phyloP scores from a whole-genome alignment of 225 moss, liverwort and hornwort species.

The Physcomitrellopsis africana region DNA sequence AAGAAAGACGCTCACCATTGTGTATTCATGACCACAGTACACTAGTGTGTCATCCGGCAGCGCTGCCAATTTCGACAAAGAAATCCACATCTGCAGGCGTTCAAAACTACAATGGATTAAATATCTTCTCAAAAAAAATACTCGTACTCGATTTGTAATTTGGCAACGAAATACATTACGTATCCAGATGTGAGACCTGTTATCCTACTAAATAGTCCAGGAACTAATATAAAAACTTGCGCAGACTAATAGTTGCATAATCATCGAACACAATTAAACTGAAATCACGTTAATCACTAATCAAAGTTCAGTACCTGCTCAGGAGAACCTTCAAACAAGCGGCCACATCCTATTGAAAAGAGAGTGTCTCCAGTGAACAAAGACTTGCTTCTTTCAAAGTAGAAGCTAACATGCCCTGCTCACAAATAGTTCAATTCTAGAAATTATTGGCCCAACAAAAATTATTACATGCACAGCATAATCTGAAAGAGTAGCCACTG shows the following conservation, averaged over 20 bases:
- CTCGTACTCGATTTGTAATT: neutral
- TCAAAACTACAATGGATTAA: constrained; percentile 1
- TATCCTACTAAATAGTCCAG: neutral
- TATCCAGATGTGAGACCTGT: neutral
- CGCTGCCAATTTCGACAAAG: constrained; percentile 72
- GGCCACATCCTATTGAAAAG: constrained; percentile 94
- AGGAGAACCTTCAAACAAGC: constrained; percentile 91
- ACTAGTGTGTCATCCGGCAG: constrained; percentile 82
- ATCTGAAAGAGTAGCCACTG: neutral
- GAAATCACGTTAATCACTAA: constrained; percentile 1
- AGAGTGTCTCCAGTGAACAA: constrained; percentile 98
- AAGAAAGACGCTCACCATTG: constrained; percentile 57
- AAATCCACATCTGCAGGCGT: constrained; percentile 81
- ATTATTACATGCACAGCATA: constrained; percentile 1
- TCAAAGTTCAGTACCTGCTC: constrained; percentile 71
- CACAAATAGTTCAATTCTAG: constrained; percentile 4
- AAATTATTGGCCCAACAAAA: constrained; percentile 11
- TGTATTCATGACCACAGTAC: constrained; percentile 93
- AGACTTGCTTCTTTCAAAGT: constrained; percentile 76
- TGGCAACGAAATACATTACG: neutral
- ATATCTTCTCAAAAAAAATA: neutral
- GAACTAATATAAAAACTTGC: constrained; percentile 1
- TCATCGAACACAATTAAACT: no score
- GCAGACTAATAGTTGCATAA: no score
- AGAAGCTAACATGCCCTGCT: constrained; percentile 93